Evolutionary conservation across 176 grass and related monocot species (phyloP).

Genomic region (Urochloa ruziziensis): DNA sequence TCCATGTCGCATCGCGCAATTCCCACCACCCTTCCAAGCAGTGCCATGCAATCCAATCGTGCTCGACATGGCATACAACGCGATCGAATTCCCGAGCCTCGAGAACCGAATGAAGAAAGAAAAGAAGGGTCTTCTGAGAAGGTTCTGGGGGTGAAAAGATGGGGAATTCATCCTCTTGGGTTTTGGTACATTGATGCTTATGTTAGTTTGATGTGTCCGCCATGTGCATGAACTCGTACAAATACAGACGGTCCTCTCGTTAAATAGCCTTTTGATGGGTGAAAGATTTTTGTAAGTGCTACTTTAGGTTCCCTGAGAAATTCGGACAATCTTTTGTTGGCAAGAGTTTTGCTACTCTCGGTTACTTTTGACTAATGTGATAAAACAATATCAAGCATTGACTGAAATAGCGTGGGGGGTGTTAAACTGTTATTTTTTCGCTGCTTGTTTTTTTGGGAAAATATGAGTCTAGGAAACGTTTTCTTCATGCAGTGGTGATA

Average conservation of each 20-base stretch:
- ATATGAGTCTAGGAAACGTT: too few relatives aligned
- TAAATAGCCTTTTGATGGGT: neutral
- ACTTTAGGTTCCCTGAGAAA: neutral
- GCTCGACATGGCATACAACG: conserved; percentile 82
- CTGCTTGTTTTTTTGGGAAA: too few relatives aligned
- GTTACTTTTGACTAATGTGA: neutral
- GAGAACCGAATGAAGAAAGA: conserved; percentile 98
- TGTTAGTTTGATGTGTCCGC: conserved; percentile 19
- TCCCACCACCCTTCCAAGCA: conserved; percentile 76
- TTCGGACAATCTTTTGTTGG: neutral
- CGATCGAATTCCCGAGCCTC: conserved; percentile 76
- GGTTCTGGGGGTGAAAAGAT: conserved; percentile 63
- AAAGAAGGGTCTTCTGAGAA: conserved; percentile 88
- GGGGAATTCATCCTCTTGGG: neutral
- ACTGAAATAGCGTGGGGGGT: too few relatives aligned
- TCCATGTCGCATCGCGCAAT: conserved; percentile 51
- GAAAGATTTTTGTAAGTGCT: neutral
- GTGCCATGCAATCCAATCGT: conserved; percentile 94
- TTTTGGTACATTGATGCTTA: conserved; percentile 12
- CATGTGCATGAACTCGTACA: neutral
- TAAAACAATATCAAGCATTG: neutral
- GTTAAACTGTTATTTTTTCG: too few relatives aligned
- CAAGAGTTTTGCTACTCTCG: neutral
- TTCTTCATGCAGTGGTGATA: too few relatives aligned
- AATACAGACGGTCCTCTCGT: neutral